Conservation (phyloP, 768 basidiomycete genomes). For the Clitopilus hobsonii region DNA sequence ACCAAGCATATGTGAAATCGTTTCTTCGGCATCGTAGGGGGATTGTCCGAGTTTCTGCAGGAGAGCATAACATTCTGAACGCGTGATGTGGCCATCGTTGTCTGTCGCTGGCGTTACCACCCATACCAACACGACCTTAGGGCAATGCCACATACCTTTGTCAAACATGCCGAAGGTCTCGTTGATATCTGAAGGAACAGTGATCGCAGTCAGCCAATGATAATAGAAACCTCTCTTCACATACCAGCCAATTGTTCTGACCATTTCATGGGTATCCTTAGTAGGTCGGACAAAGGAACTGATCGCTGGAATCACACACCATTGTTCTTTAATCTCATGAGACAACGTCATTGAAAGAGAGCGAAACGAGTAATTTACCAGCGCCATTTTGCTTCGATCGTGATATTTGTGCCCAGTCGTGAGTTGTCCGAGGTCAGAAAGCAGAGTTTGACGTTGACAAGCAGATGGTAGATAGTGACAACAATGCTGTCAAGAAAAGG, state of each 20-base stretch:
- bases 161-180: neutral
- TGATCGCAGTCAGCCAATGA: neutral
- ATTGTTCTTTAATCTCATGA: no score
- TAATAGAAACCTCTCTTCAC: neutral
- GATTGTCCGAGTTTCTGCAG: neutral
- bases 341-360: neutral
- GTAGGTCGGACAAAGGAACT: no score
- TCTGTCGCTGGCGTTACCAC: neutral
- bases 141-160: neutral
- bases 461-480: no score
- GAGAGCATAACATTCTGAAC: neutral
- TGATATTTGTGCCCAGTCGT: neutral
- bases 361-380: neutral
- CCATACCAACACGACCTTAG: neutral
- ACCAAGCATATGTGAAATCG: neutral
- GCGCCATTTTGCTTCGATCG: neutral
- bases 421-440: neutral
- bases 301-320: no score
- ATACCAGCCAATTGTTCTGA: constrained; percentile 3
- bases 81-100: neutral
- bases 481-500: no score
- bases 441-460: no score
- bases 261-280: neutral
- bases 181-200: neutral
- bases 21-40: neutral